A percentile compares a stretch with the other conserved stretches of the same genome.
These are phyloP conservation scores for Russula foetens DNA, from an alignment of 768 basidiomycete genomes.

Conservation along the genomic window DNA sequence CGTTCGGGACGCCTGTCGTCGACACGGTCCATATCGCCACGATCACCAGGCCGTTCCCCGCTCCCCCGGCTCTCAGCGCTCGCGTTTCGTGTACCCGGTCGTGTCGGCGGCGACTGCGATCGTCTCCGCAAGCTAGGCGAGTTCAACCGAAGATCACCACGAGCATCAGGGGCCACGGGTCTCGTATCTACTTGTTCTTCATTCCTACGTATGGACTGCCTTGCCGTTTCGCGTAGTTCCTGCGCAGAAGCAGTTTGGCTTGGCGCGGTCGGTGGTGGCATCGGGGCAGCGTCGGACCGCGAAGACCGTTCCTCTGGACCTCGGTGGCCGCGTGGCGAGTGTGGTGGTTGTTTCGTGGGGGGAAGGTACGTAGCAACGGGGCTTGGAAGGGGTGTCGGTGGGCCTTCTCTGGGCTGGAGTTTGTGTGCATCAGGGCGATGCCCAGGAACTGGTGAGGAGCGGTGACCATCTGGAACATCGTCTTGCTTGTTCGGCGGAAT, in stretches of 20 bases:
- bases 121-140: conserved; percentile 50
- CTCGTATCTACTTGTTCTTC: conserved; percentile 33
- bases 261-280: conserved; percentile 73
- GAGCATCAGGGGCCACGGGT: conserved; percentile 16
- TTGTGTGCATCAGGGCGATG: conserved; percentile 12
- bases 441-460: not conserved
- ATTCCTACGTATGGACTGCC: conserved; percentile 39
- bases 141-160: conserved; percentile 36
- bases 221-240: conserved; percentile 73
- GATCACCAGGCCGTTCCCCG: conserved; percentile 52
- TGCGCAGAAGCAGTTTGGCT: conserved; percentile 75
- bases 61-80: conserved; percentile 70
- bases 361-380: conserved; percentile 11
- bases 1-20: conserved; percentile 51
- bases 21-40: conserved; percentile 36
- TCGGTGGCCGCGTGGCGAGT: conserved; percentile 34
- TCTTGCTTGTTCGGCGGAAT: conserved; percentile 3
- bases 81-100: conserved; percentile 59
- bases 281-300: conserved; percentile 37
- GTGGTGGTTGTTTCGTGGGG: conserved; percentile 29
- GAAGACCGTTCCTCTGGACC: conserved; percentile 34
- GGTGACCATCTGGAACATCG: not conserved
- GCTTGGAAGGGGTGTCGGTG: conserved; percentile 21
- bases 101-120: conserved; percentile 56
- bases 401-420: conserved; percentile 14